phyloP scores from a whole-genome alignment of 1,139 yeast species.

The Yamadazyma blattariae region DNA sequence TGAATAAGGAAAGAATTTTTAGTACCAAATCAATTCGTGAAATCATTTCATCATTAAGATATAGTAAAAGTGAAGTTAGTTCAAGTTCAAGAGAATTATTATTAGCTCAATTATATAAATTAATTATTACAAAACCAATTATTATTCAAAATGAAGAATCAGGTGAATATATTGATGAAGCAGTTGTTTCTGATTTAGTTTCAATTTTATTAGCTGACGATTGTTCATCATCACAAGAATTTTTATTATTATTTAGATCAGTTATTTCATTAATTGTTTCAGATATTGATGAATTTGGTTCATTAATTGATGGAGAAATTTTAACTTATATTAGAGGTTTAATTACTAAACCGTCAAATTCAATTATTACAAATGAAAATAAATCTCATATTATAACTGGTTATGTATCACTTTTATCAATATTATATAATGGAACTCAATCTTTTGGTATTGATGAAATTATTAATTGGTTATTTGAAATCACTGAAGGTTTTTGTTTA shows the following conservation, averaged over 20 bases:
- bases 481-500: slow-evolving; percentile 42
- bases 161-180: slow-evolving; percentile 34
- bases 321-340: slow-evolving; percentile 30
- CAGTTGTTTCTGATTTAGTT: slow-evolving; percentile 31
- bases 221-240: slow-evolving; percentile 43
- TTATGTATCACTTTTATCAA: slow-evolving; percentile 39
- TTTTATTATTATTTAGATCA: slow-evolving; percentile 41
- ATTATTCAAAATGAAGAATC: slow-evolving; percentile 31
- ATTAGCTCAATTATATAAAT: slow-evolving; percentile 49
- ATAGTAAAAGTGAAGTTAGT: slow-evolving; percentile 45
- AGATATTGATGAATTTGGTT: slow-evolving; percentile 52
- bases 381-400: slow-evolving; percentile 45
- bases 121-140: slow-evolving; percentile 44
- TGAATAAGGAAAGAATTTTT: slow-evolving; percentile 37
- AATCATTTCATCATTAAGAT: slow-evolving; percentile 35
- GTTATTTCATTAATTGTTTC: slow-evolving; percentile 42
- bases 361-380: slow-evolving; percentile 34
- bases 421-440: slow-evolving; percentile 48
- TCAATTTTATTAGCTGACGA: slow-evolving; percentile 29
- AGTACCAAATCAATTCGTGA: slow-evolving; percentile 40
- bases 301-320: slow-evolving; percentile 40
- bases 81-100: slow-evolving; percentile 49
- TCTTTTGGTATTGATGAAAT: slow-evolving; percentile 50
- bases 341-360: slow-evolving; percentile 33
- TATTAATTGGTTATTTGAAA: slow-evolving; percentile 40